Base-by-base conservation (phyloP, 1,284 basidiomycete genomes). In the Marasmius tenuissimus region DNA sequence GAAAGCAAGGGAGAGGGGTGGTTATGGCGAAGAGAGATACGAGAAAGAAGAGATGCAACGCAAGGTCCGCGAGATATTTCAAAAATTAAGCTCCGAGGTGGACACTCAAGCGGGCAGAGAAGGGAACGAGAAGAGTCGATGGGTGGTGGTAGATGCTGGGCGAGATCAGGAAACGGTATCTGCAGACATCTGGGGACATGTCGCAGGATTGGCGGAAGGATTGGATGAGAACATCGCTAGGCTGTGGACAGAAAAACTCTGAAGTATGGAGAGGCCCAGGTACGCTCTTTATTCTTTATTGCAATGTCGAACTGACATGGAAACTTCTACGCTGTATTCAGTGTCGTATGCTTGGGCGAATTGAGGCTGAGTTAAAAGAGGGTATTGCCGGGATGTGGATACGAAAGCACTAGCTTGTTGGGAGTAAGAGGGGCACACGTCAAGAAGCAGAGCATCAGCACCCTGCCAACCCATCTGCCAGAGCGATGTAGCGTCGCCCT, bases 21-120 rank as follows among this genome's bases (percentile, higher is more conserved):
- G 93, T 0, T 99, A 92, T 68, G 97, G 97, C 0, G 83, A 86
- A 59, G 97, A 99, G 78, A 83, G 96, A 27, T 96, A 96, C 69
- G 94, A 96, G 77, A 88, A 84, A 63, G 83, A 88, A 63, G 88
- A 89, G 38, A 82, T 94, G 73, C 95, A 97, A 73, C 74, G 72
- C 38, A 77, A 81, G 42, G 94, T 96, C 16, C 75, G 89, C 37
- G 75, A 78, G 37, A 75, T 89, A 38, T 96, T 96, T 70, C 73
- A 75, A 59, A 73, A 76, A 60, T 88, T 97, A 51, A 87, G 82
- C 0, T 70, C 73, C 34, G 87, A 89, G 67, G 71, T 71, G 22
- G 69, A 51, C 48, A 58, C 37, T 20, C 27, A 2, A 27, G 64
- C 48, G 1, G 49, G 22, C 16, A 35, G 35, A 55, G 38, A 11